phyloP scores from a whole-genome alignment of 176 grass and related monocot genomes.

The Aegilops sharonensis region DNA sequence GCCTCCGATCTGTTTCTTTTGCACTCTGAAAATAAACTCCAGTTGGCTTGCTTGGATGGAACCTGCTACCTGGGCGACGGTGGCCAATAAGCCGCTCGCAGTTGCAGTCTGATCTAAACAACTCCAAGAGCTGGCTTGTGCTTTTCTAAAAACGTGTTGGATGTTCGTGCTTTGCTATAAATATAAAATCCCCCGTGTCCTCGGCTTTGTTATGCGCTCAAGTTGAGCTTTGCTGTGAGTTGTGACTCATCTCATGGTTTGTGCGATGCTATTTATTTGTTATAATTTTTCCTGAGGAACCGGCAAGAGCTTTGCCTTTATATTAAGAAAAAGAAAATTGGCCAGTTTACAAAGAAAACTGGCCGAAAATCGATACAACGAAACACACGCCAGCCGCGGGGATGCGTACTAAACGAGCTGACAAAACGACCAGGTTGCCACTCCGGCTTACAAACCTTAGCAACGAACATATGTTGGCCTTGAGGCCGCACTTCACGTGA shows the following conservation, averaged over 20 bases:
- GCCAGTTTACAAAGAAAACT: too few species aligned
- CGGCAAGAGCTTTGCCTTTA: too few species aligned
- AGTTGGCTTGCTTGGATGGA: neutral
- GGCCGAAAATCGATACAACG: too few species aligned
- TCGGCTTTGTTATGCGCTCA: neutral
- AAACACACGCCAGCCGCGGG: too few species aligned
- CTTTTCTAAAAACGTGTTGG: neutral
- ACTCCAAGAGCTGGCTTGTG: neutral
- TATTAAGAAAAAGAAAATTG: too few species aligned
- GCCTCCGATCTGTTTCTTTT: neutral
- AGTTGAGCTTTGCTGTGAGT: neutral
- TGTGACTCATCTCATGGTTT: neutral
- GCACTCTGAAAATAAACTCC: neutral
- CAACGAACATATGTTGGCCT: too few species aligned
- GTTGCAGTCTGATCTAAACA: neutral
- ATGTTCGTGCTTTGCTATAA: neutral
- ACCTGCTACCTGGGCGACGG: constrained; percentile 8
- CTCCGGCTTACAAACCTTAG: too few species aligned
- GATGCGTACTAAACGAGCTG: too few species aligned
- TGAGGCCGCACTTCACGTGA: too few species aligned
- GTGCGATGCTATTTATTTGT: neutral
- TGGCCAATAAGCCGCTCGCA: neutral
- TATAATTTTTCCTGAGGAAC: too few species aligned
- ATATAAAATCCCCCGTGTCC: neutral
- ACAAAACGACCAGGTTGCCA: too few species aligned